Base-by-base conservation (phyloP, 75 land plant genomes). In the Picea glauca region DNA sequence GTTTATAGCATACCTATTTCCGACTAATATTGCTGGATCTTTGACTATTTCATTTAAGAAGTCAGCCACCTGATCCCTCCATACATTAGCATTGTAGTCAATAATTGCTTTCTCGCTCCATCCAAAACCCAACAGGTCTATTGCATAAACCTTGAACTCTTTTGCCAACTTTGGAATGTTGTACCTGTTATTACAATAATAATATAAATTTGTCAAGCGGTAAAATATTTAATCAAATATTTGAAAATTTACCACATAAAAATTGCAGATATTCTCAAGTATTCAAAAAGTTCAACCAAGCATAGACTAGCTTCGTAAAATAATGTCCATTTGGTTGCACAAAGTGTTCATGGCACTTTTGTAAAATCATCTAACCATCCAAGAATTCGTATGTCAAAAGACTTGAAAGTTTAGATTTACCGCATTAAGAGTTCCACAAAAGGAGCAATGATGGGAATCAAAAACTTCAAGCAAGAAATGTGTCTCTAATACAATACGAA, bases 31-130 rank as follows among this genome's bases (percentile, higher is more conserved):
- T 56, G 93, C 93, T 33, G 94, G 96, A 65, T 89, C 91, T 76
- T 93, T 85, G 38, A 98, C 99, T 58, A 95, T 83, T 74, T 98
- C 96, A 75, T 83, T 90, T 75, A 91, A 58, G 60, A 98, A 98
- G 80, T 95, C 98, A 18, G 85, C 88, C 4, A 98, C 90, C 82
- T 98, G 99, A 66, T 98, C 98, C 72, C 83, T 88, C 98, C 99
- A 98, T 18, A 98, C 75, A 72, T 78, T 50, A 12, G 96, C 87
- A 83, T 87, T 88, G 79, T 98, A 98, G 40, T 98, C 96, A 66
- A 93, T 77, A 68, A 98, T 58, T 58, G 98, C 94, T 85, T 98
- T 98, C 58, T 98, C 99, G 74, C 99, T 96, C 96, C 94, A 95
- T 40, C 99, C 99, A 84, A 98, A 95, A 13, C 99, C 99, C 38